These are phyloP conservation scores for Nicotiana obtusifolia DNA, from an alignment of 257 asterid species.

Conservation along the genomic window DNA sequence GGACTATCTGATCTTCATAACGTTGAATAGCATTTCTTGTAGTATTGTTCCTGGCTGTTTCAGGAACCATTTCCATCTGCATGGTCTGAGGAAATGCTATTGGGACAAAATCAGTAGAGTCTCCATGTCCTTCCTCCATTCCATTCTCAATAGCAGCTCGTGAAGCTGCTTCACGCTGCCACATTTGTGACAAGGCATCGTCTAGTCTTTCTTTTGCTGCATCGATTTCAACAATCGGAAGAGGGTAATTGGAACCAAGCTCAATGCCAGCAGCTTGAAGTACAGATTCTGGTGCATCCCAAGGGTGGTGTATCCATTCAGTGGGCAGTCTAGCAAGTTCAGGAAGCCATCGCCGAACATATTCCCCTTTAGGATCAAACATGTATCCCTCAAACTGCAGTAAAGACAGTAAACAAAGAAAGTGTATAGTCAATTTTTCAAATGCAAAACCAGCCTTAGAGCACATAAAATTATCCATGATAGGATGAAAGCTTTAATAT, in stretches of 20 bases:
- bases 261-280: conserved; percentile 95
- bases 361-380: conserved; percentile 85
- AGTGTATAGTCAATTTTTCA: neutral
- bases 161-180: conserved; percentile 69
- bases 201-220: conserved; percentile 66
- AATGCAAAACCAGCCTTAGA: neutral
- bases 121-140: conserved; percentile 90
- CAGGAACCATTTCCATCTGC: conserved; percentile 52
- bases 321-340: conserved; percentile 86
- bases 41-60: conserved; percentile 46
- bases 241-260: conserved; percentile 88
- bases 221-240: conserved; percentile 60
- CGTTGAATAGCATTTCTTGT: conserved; percentile 23
- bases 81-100: conserved; percentile 74
- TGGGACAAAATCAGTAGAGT: conserved; percentile 57
- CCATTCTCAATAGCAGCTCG: conserved; percentile 61
- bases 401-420: neutral
- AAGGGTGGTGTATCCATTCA: conserved; percentile 95
- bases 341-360: conserved; percentile 94
- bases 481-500: neutral
- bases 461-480: neutral
- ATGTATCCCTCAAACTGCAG: conserved; percentile 81
- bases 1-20: conserved; percentile 88
- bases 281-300: conserved; percentile 78
- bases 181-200: conserved; percentile 73